phyloP scores from a whole-genome alignment of 2,329 filamentous ascomycete genomes.

The Hymenotorrendiella dingleyae region DNA sequence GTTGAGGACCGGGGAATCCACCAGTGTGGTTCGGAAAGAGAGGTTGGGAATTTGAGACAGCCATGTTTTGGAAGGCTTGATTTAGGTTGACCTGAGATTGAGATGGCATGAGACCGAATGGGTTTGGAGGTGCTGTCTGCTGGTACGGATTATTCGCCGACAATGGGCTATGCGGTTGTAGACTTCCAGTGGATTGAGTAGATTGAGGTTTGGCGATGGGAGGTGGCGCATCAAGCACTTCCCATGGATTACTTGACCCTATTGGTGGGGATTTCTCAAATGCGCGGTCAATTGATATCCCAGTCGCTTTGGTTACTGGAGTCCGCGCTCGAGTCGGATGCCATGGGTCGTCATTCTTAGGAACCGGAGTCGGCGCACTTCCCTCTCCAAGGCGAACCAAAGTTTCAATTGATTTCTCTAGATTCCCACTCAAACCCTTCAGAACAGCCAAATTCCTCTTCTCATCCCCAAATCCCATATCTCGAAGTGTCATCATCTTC shows the following conservation, averaged over 20 bases:
- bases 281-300: slow-evolving; percentile 26
- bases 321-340: slow-evolving; percentile 49
- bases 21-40: slow-evolving; percentile 74
- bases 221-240: slow-evolving; percentile 40
- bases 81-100: slow-evolving; percentile 38
- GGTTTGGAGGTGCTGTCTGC: slow-evolving; percentile 48
- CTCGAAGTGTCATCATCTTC: slow-evolving; percentile 71
- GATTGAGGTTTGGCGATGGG: slow-evolving; percentile 53
- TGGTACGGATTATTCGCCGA: slow-evolving; percentile 26
- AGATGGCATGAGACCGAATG: slow-evolving; percentile 50
- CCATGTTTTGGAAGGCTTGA: slow-evolving; percentile 70
- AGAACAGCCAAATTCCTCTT: slow-evolving; percentile 76
- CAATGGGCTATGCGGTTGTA: slow-evolving; percentile 43
- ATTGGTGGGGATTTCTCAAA: slow-evolving; percentile 19
- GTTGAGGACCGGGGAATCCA: slow-evolving; percentile 39
- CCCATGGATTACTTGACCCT: slow-evolving; percentile 63
- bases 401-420: slow-evolving; percentile 81
- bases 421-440: slow-evolving; percentile 74
- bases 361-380: slow-evolving; percentile 35
- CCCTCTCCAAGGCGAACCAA: slow-evolving; percentile 78
- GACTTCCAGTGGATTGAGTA: slow-evolving; percentile 57
- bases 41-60: slow-evolving; percentile 53
- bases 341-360: slow-evolving; percentile 32
- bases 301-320: slow-evolving; percentile 37
- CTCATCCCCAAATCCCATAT: slow-evolving; percentile 88